Base-by-base conservation (phyloP, 306 rosid species). In the Rubus parviflorus region DNA sequence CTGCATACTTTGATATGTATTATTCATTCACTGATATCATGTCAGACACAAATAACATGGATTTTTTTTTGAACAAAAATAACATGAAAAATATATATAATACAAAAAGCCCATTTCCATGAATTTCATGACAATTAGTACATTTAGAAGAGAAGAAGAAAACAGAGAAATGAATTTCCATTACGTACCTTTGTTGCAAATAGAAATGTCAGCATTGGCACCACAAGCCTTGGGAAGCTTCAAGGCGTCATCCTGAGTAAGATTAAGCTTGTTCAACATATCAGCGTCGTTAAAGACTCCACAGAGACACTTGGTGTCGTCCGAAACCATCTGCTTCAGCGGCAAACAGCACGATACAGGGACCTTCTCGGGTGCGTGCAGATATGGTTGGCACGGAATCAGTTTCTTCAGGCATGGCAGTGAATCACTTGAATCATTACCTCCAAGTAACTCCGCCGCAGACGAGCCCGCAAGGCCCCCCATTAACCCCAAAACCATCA, bases 211-310 rank as follows among this genome's bases (percentile, higher is more conserved):
- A 65, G 46, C 72, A 1, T 76, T 2, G 3, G 80, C 17, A 54
- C 79, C 86, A 58, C 96, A 93, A 8, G 92, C 89, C 54, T 54
- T 53, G 0, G 93, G 87, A 20, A 91, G 90, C 78, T 83, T 80
- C 83, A 86, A 22, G 6, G 81, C 74, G 3, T 87, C 82, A 0
- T 75, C 85, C 86, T 78, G 79, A 15, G 93, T 54, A 5, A 78
- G 7, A 7, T 83, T 77, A 10, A 87, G 1, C 48, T 76, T 35
- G 1, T 38, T 10, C 30, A 85, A 66, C 6, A 86, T 0, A 1
- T 74, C 47, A 12, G 49, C 68, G 8, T 88, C 51, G 67, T 49
- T 65, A 23, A 86, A n/a, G 69, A 88, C 8, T 12, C 25, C 38
- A 74, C 98, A 93, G 1, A 91, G 76, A 48, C 98, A 91, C 0